A percentile compares a stretch with the other conserved stretches of the same genome.
Evolutionary conservation across 495 filamentous ascomycete species (phyloP).

Genomic region (Tuber umbilicatum): DNA sequence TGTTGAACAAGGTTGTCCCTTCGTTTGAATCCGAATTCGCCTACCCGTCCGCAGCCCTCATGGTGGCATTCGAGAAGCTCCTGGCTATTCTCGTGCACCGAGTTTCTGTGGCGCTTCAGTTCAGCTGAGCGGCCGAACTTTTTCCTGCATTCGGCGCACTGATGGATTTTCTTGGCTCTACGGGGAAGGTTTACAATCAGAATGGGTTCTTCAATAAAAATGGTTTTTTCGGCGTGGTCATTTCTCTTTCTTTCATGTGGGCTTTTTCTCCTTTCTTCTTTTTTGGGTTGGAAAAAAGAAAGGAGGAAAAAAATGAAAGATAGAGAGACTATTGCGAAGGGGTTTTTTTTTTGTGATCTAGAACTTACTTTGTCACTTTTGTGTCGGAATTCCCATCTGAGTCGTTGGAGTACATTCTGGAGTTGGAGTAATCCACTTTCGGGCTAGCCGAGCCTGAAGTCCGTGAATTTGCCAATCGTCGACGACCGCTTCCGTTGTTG

Average conservation of each 20-base stretch:
- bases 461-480: not conserved
- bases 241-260: not conserved
- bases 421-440: not conserved
- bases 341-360: not conserved
- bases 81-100: not conserved
- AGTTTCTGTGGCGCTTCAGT: not conserved
- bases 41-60: not conserved
- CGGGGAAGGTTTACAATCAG: not conserved
- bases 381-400: not conserved
- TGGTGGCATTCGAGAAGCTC: not conserved
- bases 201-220: not conserved
- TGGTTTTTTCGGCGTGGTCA: not conserved
- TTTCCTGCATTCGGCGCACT: not conserved
- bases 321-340: not conserved
- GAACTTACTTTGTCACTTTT: not conserved
- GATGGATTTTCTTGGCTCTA: not conserved
- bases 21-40: not conserved
- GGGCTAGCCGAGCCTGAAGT: too few relatives aligned
- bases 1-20: not conserved
- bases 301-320: not conserved
- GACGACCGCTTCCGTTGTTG: not conserved
- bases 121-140: not conserved
- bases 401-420: not conserved
- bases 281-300: not conserved
- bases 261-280: not conserved